Conservation (phyloP, 805 yeast species). For the Candida ortonii region DNA sequence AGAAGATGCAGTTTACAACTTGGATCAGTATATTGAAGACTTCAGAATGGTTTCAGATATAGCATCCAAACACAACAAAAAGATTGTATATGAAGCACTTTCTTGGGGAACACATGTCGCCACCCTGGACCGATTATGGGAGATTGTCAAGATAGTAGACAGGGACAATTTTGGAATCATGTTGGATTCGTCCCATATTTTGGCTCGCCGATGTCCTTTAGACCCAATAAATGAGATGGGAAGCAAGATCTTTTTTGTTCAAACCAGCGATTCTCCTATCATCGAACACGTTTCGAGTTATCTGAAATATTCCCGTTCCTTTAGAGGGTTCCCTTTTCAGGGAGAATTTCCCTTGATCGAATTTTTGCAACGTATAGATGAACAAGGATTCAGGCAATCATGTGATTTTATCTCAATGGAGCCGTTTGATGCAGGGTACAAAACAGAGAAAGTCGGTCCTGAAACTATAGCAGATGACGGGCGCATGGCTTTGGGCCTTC, state of each 20-base stretch:
- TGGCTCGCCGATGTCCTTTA: constrained; percentile 3
- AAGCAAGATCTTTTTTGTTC: constrained; percentile 5
- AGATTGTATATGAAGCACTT: constrained; percentile 5
- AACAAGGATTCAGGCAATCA: not conserved
- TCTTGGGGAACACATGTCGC: constrained; percentile 8
- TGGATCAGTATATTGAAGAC: constrained; percentile 3
- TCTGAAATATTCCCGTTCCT: constrained; percentile 3
- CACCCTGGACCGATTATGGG: constrained; percentile 3
- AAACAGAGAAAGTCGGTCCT: constrained; percentile 2
- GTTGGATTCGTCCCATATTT: constrained; percentile 5
- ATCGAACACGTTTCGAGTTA: not conserved
- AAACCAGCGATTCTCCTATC: constrained; percentile 4
- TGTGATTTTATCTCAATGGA: constrained; percentile 4
- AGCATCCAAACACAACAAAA: constrained; percentile 1
- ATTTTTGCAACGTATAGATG: constrained; percentile 1
- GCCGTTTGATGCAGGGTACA: constrained; percentile 6
- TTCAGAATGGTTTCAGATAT: constrained; percentile 1
- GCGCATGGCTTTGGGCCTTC: constrained; percentile 1
- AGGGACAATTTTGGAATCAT: constrained; percentile 6
- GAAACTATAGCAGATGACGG: constrained; percentile 2
- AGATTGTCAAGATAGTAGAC: constrained; percentile 4
- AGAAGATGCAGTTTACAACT: constrained; percentile 2
- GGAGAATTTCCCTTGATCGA: constrained; percentile 7
- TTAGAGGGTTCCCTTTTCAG: constrained; percentile 5
- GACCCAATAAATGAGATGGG: constrained; percentile 5